A percentile compares a stretch with the other conserved stretches of the same genome.
These are phyloP conservation scores for Lizonia empirigonia DNA, from an alignment of 2,329 filamentous ascomycete species.

Conservation along the genomic window DNA sequence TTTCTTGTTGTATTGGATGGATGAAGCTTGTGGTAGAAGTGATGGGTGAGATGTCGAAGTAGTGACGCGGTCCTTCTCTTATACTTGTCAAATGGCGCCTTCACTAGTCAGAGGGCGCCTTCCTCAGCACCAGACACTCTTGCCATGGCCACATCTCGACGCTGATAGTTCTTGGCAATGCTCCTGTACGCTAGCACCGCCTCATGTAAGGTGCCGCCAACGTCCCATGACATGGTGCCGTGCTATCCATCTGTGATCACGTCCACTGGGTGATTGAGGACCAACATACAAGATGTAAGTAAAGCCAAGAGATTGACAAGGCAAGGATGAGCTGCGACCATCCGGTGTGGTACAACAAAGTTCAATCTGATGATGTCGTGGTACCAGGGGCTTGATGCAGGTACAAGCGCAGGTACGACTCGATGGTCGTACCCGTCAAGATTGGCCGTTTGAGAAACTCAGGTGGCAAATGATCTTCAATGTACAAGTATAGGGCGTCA, in stretches of 20 bases:
- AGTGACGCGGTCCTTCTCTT: slow-evolving; percentile 1
- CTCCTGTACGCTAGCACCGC: slow-evolving; percentile 19
- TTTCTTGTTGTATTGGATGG: background rate
- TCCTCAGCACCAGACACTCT: background rate
- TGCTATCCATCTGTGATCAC: slow-evolving; percentile 7
- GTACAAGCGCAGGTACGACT: slow-evolving; percentile 20
- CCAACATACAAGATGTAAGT: background rate
- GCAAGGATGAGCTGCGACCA: slow-evolving; percentile 15
- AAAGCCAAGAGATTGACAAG: slow-evolving; percentile 11
- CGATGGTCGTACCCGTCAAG: slow-evolving; percentile 18
- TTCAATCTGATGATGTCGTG: slow-evolving; percentile 16
- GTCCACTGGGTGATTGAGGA: background rate
- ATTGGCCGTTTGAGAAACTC: slow-evolving; percentile 16
- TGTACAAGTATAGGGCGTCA: background rate
- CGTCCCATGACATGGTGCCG: slow-evolving; percentile 12
- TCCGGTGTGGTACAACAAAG: slow-evolving; percentile 19
- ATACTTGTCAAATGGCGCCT: slow-evolving; percentile 8
- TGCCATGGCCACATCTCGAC: slow-evolving; percentile 3
- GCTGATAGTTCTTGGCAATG: slow-evolving; percentile 1
- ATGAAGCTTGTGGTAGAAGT: background rate
- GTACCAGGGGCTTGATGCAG: slow-evolving; percentile 21
- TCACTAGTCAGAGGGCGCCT: background rate
- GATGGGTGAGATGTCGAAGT: background rate
- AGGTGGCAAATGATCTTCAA: background rate
- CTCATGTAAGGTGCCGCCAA: slow-evolving; percentile 19